Conservation (phyloP, 345 rosid species). For the Lagerstroemia speciosa region DNA sequence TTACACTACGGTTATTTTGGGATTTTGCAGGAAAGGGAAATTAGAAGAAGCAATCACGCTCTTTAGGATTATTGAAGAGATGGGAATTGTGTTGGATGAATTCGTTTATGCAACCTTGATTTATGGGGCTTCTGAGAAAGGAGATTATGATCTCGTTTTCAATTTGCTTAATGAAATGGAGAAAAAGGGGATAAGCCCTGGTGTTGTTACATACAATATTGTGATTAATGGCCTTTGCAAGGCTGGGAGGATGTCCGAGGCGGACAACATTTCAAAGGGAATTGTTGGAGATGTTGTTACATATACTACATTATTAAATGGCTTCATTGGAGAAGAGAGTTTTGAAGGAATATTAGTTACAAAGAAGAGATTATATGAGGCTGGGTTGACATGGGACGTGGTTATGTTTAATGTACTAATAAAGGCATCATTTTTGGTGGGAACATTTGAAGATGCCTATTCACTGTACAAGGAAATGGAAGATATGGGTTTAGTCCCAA, state of each 20-base stretch:
- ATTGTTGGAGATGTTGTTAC: conserved; percentile 48
- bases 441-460: conserved; percentile 62
- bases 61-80: conserved; percentile 38
- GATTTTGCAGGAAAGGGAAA: conserved; percentile 54
- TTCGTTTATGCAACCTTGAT: conserved; percentile 63
- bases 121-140: conserved; percentile 53
- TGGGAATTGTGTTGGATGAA: conserved; percentile 56
- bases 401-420: conserved; percentile 65
- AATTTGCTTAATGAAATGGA: conserved; percentile 61
- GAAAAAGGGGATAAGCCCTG: conserved; percentile 50
- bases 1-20: conserved; percentile 45
- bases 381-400: conserved; percentile 47
- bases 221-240: conserved; percentile 64
- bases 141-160: conserved; percentile 41
- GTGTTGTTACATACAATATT: conserved; percentile 46
- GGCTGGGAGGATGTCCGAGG: conserved; percentile 56
- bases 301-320: conserved; percentile 56
- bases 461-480: conserved; percentile 53
- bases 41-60: conserved; percentile 48
- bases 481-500: conserved; percentile 43
- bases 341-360: conserved; percentile 38
- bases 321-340: conserved; percentile 51
- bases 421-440: conserved; percentile 59
- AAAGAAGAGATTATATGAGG: conserved; percentile 43
- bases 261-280: conserved; percentile 53